Base-by-base conservation (phyloP, 208 protist genomes). In the Strigomonas culicis region DNA sequence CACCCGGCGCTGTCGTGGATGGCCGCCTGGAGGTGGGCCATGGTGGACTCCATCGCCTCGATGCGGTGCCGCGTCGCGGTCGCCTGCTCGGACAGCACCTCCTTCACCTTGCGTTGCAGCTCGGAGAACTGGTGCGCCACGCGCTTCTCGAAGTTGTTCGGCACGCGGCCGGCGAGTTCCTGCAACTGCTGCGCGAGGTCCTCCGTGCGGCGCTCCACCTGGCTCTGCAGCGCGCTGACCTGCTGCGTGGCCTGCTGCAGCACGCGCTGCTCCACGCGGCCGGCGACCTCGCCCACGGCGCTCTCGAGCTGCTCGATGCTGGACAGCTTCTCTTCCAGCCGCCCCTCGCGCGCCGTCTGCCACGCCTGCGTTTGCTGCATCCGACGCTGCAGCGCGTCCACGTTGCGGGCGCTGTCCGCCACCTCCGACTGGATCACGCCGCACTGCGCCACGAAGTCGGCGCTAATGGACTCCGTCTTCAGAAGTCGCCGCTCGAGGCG, bases 401-500 rank as follows among this genome's bases (percentile, higher is more conserved):
- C 57, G 24, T 77, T 72, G 58, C 81, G 77, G 28, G 74, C 55
- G 46, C 60, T 34, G 43, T 88, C 74, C 61, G 72, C 77, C 25
- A 71, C 63, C n/a, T 63, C 59, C 4, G 69, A 46, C 21, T 66
- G 70, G 2, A 74, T 22, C 0, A 24, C 58, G 10, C 49, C 41
- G 52, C 32, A 63, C 15, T 78, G 70, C 21, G 70, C 77, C 19
- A 57, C 25, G 52, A 77, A 52, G 24, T 63, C 68, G 4, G 56
- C 57, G 25, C 27, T 50, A 24, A 43, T 65, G 28, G 57, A 44
- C 53, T 88, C 82, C n/a, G 84, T 1, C 53, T 74, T 59, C 39
- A 67, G 27, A 0, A 94, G 41, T 31, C 84, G 83, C 47, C 79
- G 82, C 65, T 88, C 82, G 24, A 90, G 71, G 7, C 88, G 77